These are phyloP conservation scores for Nasturtium officinale DNA, from an alignment of 345 rosid species.

Conservation along the genomic window DNA sequence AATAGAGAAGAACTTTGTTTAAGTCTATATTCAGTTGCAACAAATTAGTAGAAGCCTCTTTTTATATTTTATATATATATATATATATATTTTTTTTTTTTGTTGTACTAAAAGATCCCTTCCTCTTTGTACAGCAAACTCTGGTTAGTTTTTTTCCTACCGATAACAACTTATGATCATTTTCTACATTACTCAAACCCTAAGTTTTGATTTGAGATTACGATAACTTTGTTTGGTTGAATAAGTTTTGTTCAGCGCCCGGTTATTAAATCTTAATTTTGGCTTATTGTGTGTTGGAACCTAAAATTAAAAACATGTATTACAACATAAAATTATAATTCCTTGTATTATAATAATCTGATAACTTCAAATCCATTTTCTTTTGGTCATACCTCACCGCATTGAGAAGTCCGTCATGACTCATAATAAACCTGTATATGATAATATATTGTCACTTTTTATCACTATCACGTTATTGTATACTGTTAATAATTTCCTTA, in stretches of 20 bases:
- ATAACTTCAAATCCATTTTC: constrained; percentile 5
- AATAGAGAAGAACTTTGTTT: constrained; percentile 22
- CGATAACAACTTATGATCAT: neutral
- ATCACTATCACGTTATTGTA: neutral
- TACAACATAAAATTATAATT: neutral
- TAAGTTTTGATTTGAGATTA: neutral
- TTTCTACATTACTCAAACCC: neutral
- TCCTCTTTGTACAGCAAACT: constrained; percentile 30
- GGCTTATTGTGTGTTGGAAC: constrained; percentile 10
- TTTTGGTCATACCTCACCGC: neutral
- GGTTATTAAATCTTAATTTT: neutral
- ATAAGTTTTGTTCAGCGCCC: neutral
- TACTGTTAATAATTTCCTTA: neutral
- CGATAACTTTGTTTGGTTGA: neutral
- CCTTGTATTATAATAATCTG: neutral
- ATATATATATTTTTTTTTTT: neutral
- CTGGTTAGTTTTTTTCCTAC: neutral
- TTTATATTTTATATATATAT: no score
- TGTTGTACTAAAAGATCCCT: neutral
- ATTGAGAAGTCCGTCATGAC: constrained; percentile 20
- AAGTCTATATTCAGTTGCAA: constrained; percentile 2
- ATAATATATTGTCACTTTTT: neutral
- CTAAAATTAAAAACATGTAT: neutral
- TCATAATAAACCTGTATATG: neutral
- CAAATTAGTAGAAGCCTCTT: neutral